Base-by-base conservation (phyloP, 1,284 basidiomycete genomes). In the Phellopilus nigrolimitatus region DNA sequence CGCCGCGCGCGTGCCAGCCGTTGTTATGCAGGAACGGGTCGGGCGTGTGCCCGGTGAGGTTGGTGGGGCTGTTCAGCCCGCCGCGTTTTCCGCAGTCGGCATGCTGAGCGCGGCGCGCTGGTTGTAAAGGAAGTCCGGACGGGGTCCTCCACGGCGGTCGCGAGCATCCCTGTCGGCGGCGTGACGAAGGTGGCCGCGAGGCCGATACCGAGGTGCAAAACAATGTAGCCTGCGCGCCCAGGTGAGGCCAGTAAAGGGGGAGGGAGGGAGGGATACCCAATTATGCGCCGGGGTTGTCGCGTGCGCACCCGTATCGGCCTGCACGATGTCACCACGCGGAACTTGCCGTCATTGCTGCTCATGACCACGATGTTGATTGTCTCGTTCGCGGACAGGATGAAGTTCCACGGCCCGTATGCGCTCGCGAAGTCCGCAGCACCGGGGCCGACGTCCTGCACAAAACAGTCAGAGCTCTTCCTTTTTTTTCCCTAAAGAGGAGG, bases 171-270 rank as follows among this genome's bases (percentile, higher is more conserved):
- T 62, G 90, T 85, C 0, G 91, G 89, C 5, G 91, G 88, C 62
- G 88, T 85, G 62, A 94, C 69, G 60, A 95, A 74, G 56, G 80
- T 76, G 50, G 91, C 72, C 0, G 90, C 91, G 22, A 95, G 77
- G 4, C 91, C 91, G 42, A 74, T 92, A 89, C 88, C 88, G n/a
- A n/a, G n/a, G n/a, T n/a, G n/a, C n/a, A n/a, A 89, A 66, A 88
- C 84, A 56, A 88, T 86, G 65, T 88, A 86, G 64, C n/a, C n/a
- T n/a, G n/a, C n/a, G n/a, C n/a, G n/a, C n/a, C n/a, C n/a, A n/a
- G n/a, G n/a, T n/a, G n/a, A n/a, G n/a, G n/a, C n/a, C n/a, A n/a
- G n/a, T n/a, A n/a, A n/a, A n/a, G n/a, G n/a, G n/a, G n/a, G n/a
- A n/a, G n/a, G n/a, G n/a, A n/a, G n/a, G n/a, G n/a, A n/a, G n/a